Evolutionary conservation across 148 eudicot genomes (phyloP).

Genomic region (Rhododendron vialii): DNA sequence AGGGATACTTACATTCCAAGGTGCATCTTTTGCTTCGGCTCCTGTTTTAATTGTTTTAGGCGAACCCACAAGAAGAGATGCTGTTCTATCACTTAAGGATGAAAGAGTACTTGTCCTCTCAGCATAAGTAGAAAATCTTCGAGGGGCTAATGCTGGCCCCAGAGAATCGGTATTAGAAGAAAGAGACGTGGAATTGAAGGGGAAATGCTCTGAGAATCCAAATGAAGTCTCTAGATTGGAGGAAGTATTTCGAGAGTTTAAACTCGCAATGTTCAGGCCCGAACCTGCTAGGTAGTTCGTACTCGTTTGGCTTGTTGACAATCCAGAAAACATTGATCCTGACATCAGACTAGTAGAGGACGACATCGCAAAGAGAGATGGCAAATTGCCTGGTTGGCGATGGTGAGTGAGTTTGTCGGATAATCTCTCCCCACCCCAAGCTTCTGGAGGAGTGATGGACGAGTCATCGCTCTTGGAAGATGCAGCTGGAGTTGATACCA

Average conservation of each 20-base stretch:
- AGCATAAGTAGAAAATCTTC: conserved; percentile 75
- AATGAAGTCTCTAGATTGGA: conserved; percentile 26
- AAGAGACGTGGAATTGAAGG: neutral
- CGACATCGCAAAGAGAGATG: neutral
- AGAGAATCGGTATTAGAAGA: conserved; percentile 41
- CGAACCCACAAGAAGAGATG: conserved; percentile 49
- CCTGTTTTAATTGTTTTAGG: conserved; percentile 90
- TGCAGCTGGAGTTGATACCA: neutral
- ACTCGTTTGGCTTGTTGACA: conserved; percentile 42
- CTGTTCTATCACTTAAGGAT: conserved; percentile 49
- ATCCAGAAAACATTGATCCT: conserved; percentile 34
- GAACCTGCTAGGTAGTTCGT: conserved; percentile 38
- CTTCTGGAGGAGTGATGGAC: neutral
- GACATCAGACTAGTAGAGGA: conserved; percentile 1
- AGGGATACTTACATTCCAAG: conserved; percentile 55
- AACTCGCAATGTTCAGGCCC: conserved; percentile 32
- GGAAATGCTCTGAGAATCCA: neutral
- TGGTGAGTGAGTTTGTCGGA: neutral
- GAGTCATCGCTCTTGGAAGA: neutral
- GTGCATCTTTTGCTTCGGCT: conserved; percentile 81
- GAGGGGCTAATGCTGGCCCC: conserved; percentile 53
- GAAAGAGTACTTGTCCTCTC: conserved; percentile 74
- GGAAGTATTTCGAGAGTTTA: conserved; percentile 47
- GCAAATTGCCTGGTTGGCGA: neutral
- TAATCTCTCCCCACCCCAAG: neutral